Base-by-base conservation (phyloP, 1,284 basidiomycete genomes). In the Sporisorium iseilematis-ciliati region DNA sequence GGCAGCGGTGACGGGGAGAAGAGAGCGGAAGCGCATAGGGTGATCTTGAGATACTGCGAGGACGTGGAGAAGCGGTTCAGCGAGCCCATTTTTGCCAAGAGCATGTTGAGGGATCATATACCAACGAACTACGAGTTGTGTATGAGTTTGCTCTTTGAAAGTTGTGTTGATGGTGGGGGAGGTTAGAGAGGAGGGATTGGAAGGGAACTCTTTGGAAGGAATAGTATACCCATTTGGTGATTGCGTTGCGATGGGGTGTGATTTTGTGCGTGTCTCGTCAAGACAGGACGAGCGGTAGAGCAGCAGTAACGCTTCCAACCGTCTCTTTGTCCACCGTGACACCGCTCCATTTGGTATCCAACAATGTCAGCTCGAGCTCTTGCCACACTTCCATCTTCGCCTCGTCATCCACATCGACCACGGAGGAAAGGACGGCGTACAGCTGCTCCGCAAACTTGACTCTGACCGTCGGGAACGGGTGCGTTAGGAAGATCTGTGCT, bases 41-140 rank as follows among this genome's bases (percentile, higher is more conserved):
- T 88, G 25, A 84, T 87, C 21, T 77, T 88, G 23, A 79, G 87
- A 3, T 82, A 85, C 48, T 87, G 87, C 62, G 86, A 87, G 49
- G 86, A 87, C 20, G 87, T 88, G 6, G 84, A 86, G 64, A 86
- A 86, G 65, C 70, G 87, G 4, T 88, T 88, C 77, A 82, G 86
- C 21, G 88, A 88, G 66, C 87, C 87, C 61, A 72, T 87, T 77
- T 87, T 81, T 40, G 72, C 79, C 4, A 75, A 78, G 56, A 78
- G 71, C 31, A 77, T 82, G 77, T 40, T 82, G 26, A 31, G 79
- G 38, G 81, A 82, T 58, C 81, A 82, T 40, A 71, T 80, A 6
- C 81, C 81, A 1, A 81, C 75, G 14, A 80, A 79, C 21, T 81
- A 81, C 56, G 79, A 81, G 63, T 51, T 80, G n/a, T 79, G 78